phyloP scores from a whole-genome alignment of 129 eudicot species.

The Cynara cardunculus region DNA sequence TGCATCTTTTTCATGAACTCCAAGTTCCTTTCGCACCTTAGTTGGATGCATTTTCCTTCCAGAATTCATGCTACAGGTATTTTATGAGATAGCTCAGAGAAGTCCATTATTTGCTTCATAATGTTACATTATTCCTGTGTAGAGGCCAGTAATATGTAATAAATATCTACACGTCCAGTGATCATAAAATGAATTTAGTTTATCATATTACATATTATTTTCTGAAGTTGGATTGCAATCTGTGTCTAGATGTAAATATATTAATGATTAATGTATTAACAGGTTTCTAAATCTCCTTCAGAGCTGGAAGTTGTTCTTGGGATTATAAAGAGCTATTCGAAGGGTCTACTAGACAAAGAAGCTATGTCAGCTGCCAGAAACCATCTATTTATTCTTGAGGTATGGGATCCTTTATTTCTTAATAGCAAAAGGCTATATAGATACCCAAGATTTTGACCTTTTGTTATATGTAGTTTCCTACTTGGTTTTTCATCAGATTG shows the following conservation, averaged over 20 bases:
- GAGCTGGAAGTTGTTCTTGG: constrained; percentile 87
- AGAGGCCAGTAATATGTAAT: neutral
- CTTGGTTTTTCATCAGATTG: neutral
- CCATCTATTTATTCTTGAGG: constrained; percentile 83
- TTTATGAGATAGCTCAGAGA: neutral
- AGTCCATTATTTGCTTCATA: neutral
- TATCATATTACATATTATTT: neutral
- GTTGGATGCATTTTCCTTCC: no score
- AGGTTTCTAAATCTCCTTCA: constrained; percentile 94
- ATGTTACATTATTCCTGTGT: neutral
- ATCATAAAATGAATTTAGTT: neutral
- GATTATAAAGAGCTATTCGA: constrained; percentile 65
- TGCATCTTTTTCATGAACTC: no score
- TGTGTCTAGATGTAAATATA: neutral
- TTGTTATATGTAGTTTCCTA: neutral
- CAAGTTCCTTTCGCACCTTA: no score
- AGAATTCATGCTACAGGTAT: neutral
- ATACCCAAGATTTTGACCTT: neutral
- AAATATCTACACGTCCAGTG: neutral
- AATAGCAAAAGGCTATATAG: neutral
- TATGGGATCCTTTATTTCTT: constrained; percentile 24
- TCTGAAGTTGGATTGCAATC: constrained; percentile 2
- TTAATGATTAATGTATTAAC: constrained; percentile 13
- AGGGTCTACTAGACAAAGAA: constrained; percentile 55
- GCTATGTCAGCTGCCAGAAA: constrained; percentile 57